A percentile compares a stretch with the other conserved stretches of the same genome.
These are phyloP conservation scores for Kluyveromyces nonfermentans DNA, from an alignment of 805 yeast species.

Conservation along the genomic window DNA sequence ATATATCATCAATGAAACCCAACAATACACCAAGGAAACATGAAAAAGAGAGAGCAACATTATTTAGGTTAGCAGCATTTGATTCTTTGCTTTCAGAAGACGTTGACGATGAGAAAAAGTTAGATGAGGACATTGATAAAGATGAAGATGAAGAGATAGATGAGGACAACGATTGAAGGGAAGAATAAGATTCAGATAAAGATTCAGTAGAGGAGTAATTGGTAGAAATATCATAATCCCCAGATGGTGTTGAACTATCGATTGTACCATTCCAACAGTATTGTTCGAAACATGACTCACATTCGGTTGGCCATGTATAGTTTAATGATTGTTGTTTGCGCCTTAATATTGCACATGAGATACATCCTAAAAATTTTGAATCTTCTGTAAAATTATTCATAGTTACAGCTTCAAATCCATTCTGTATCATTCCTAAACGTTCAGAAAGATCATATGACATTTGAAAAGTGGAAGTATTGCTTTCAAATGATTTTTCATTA, in stretches of 20 bases:
- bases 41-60: not conserved
- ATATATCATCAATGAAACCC: not conserved
- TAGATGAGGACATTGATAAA: conserved; percentile 4
- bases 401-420: conserved; percentile 69
- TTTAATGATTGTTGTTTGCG: conserved; percentile 67
- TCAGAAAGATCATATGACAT: conserved; percentile 53
- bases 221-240: conserved; percentile 5
- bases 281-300: conserved; percentile 56
- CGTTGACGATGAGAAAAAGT: conserved; percentile 4
- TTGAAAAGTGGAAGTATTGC: conserved; percentile 68
- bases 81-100: conserved; percentile 3
- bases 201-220: conserved; percentile 9
- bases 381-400: conserved; percentile 61
- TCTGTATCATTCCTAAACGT: conserved; percentile 49
- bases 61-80: not conserved
- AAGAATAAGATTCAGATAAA: conserved; percentile 1
- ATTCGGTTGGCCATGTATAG: conserved; percentile 52
- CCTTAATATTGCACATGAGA: conserved; percentile 76
- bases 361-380: conserved; percentile 60
- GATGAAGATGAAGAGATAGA: conserved; percentile 7
- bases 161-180: conserved; percentile 5
- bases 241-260: conserved; percentile 29
- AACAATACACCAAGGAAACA: not conserved
- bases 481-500: conserved; percentile 50
- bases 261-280: conserved; percentile 58